A percentile compares a stretch with the other conserved stretches of the same genome.
Conservation (phyloP, 805 yeast species). For the Starmerella roubikii region DNA sequence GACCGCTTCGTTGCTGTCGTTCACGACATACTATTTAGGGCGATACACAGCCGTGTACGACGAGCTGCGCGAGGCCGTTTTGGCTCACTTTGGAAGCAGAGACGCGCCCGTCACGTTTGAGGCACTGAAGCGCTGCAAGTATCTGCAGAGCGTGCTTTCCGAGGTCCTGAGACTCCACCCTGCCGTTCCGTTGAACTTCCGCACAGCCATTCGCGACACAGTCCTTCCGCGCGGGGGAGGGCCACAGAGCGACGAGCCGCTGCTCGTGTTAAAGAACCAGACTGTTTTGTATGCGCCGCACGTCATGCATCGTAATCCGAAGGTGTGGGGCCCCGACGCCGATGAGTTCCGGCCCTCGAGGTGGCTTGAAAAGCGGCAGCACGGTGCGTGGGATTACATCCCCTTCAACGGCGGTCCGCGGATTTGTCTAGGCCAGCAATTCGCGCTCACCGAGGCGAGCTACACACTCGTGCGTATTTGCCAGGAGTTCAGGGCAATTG, state of each 20-base stretch:
- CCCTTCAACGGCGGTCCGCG: conserved; percentile 47
- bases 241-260: conserved; percentile 28
- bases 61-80: conserved; percentile 30
- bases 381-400: conserved; percentile 35
- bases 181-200: conserved; percentile 37
- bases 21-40: conserved; percentile 34
- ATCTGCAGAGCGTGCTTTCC: conserved; percentile 35
- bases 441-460: conserved; percentile 40
- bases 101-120: conserved; percentile 31
- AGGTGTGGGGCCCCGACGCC: conserved; percentile 35
- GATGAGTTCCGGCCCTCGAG: conserved; percentile 36
- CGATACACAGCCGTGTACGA: conserved; percentile 26
- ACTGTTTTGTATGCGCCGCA: conserved; percentile 30
- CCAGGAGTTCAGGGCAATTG: conserved; percentile 24
- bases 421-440: conserved; percentile 43
- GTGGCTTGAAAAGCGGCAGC: conserved; percentile 29
- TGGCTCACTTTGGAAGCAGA: conserved; percentile 28
- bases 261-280: conserved; percentile 34
- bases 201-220: conserved; percentile 35
- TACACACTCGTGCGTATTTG: conserved; percentile 32
- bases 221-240: conserved; percentile 42
- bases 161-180: conserved; percentile 41
- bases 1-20: conserved; percentile 39
- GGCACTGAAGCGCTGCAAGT: conserved; percentile 36
- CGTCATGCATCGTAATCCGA: conserved; percentile 32